Evolutionary conservation across 306 rosid species (phyloP).

Genomic region (Fagus sylvatica): DNA sequence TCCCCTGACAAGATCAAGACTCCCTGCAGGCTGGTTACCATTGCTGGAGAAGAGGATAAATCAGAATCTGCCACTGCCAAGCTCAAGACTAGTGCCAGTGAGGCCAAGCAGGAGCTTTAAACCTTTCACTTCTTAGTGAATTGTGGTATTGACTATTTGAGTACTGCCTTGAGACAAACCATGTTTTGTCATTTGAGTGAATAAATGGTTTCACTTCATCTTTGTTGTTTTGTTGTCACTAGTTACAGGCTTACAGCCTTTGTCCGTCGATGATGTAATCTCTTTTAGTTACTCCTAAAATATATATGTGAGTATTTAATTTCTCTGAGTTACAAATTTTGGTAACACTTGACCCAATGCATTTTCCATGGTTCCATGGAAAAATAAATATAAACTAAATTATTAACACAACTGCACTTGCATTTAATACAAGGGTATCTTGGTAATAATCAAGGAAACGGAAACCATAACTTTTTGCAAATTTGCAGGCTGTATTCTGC

Average conservation of each 20-base stretch:
- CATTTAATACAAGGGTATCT: too few species aligned
- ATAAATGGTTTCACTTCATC: slow-evolving; percentile 14
- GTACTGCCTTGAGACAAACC: too few species aligned
- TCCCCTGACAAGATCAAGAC: slow-evolving; percentile 53
- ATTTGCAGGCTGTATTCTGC: too few species aligned
- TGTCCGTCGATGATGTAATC: neutral
- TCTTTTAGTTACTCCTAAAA: neutral
- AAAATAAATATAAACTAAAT: too few species aligned
- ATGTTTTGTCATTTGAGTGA: neutral
- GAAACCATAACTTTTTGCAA: too few species aligned
- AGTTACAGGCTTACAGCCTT: neutral
- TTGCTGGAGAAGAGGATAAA: slow-evolving; percentile 26
- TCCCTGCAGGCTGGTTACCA: slow-evolving; percentile 44
- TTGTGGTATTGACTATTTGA: neutral
- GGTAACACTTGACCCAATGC: too few species aligned
- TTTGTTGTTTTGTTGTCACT: neutral
- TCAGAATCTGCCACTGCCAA: slow-evolving; percentile 10
- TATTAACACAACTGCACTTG: too few species aligned
- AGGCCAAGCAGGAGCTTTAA: slow-evolving; percentile 55
- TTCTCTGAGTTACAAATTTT: too few species aligned
- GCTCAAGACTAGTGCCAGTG: slow-evolving; percentile 6
- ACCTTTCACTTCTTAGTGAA: neutral
- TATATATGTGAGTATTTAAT: too few species aligned
- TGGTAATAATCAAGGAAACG: too few species aligned
- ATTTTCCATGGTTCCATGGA: too few species aligned